phyloP scores from a whole-genome alignment of 2,329 filamentous ascomycete species.

The Botrytis galanthina region DNA sequence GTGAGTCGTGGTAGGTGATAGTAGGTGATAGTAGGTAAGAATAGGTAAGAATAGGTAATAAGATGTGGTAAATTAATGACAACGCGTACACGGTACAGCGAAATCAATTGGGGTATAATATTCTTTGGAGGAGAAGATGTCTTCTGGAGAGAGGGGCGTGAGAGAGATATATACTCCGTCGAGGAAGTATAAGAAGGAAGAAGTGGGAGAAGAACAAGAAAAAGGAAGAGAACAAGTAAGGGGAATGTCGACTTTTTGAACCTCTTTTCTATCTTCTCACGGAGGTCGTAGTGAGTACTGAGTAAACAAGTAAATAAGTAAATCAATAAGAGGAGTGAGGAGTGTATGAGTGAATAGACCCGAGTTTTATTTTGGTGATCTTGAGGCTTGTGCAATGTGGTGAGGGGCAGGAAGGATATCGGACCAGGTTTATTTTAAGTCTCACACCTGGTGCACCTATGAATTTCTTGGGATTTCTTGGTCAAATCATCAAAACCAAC shows the following conservation, averaged over 20 bases:
- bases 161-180: not conserved
- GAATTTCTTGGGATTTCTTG: conserved; percentile 3
- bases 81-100: conserved; percentile 8
- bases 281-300: not conserved
- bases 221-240: not conserved
- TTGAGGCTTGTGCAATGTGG: conserved; percentile 1
- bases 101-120: not conserved
- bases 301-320: not conserved
- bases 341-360: conserved; percentile 9
- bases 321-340: not conserved
- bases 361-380: conserved; percentile 3
- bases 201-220: not conserved
- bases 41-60: not conserved
- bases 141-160: not conserved
- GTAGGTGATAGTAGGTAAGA: not conserved
- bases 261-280: not conserved
- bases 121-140: not conserved
- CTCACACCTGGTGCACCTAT: not conserved
- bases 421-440: not conserved
- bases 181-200: not conserved
- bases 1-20: not conserved
- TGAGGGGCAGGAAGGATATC: conserved; percentile 7
- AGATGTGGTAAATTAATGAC: not conserved
- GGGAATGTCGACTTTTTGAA: not conserved
- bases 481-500: not conserved